phyloP scores from a whole-genome alignment of 805 yeast species.

The Suhomyces pyralidae region DNA sequence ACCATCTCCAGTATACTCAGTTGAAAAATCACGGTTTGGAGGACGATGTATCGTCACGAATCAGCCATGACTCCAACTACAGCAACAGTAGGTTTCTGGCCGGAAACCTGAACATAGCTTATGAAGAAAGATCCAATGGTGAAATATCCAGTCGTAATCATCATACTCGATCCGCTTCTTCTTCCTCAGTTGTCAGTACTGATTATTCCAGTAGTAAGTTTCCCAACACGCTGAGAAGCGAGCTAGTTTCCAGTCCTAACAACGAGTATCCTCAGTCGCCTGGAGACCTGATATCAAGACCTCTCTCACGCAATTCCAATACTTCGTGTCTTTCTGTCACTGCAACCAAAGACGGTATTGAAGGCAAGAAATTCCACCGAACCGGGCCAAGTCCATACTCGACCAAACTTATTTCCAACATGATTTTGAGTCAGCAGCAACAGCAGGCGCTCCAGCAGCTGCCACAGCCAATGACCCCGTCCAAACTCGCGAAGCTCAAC shows the following conservation, averaged over 20 bases:
- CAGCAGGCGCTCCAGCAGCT: constrained; percentile 1
- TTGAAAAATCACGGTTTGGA: constrained; percentile 6
- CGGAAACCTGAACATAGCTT: background rate
- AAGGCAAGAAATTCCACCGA: constrained; percentile 56
- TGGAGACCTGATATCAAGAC: constrained; percentile 44
- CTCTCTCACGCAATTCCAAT: constrained; percentile 57
- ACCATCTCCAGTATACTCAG: constrained; percentile 12
- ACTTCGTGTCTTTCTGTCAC: constrained; percentile 70
- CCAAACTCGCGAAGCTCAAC: background rate
- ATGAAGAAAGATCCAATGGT: background rate
- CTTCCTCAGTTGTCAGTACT: background rate
- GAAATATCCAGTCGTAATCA: background rate
- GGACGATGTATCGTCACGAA: constrained; percentile 14
- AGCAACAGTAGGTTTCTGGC: constrained; percentile 4
- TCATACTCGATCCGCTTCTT: background rate
- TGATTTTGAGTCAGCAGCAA: constrained; percentile 20
- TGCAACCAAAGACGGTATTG: constrained; percentile 72
- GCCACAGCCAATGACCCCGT: background rate
- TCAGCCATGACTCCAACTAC: constrained; percentile 15
- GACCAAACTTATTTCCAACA: constrained; percentile 26
- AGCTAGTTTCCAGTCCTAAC: background rate
- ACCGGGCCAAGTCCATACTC: constrained; percentile 38
- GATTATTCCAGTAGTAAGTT: background rate
- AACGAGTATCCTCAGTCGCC: background rate
- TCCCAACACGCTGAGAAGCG: background rate